A percentile compares a stretch with the other conserved stretches of the same genome.
Conservation (phyloP, 306 rosid species). For the Rosa persica region DNA sequence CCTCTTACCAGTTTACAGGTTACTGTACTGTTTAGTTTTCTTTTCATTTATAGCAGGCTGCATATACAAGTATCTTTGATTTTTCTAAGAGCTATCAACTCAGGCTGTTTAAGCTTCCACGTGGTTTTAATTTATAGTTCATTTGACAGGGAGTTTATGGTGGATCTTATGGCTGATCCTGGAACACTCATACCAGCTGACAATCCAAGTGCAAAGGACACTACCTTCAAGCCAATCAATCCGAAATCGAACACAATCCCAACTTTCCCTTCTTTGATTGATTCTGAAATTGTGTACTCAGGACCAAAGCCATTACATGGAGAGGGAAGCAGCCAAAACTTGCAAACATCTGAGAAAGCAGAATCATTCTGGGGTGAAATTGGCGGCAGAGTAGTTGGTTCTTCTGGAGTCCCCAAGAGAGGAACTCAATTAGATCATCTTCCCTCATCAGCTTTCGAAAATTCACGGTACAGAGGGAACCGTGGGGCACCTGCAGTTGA, state of each 20-base stretch:
- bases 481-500: slow-evolving; percentile 68
- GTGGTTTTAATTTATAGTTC: slow-evolving; percentile 37
- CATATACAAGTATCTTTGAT: background rate
- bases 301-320: slow-evolving; percentile 52
- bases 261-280: slow-evolving; percentile 44
- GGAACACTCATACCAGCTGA: slow-evolving; percentile 95
- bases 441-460: slow-evolving; percentile 48
- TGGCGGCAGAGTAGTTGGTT: slow-evolving; percentile 46
- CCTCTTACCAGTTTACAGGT: background rate
- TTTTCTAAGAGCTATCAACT: background rate
- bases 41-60: background rate
- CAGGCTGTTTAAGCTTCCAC: slow-evolving; percentile 12
- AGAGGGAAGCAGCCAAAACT: slow-evolving; percentile 77
- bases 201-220: slow-evolving; percentile 58
- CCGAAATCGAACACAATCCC: slow-evolving; percentile 49
- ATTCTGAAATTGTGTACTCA: slow-evolving; percentile 49
- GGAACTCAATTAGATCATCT: slow-evolving; percentile 42
- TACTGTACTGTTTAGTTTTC: slow-evolving; percentile 7
- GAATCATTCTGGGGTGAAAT: slow-evolving; percentile 45
- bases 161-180: slow-evolving; percentile 99
- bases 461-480: slow-evolving; percentile 64
- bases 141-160: slow-evolving; percentile 89
- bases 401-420: slow-evolving; percentile 46
- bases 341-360: slow-evolving; percentile 48
- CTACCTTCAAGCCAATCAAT: slow-evolving; percentile 50